A percentile compares a stretch with the other conserved stretches of the same genome.
Evolutionary conservation across 305 asterid species (phyloP).

Genomic region (Solanum hybrid): DNA sequence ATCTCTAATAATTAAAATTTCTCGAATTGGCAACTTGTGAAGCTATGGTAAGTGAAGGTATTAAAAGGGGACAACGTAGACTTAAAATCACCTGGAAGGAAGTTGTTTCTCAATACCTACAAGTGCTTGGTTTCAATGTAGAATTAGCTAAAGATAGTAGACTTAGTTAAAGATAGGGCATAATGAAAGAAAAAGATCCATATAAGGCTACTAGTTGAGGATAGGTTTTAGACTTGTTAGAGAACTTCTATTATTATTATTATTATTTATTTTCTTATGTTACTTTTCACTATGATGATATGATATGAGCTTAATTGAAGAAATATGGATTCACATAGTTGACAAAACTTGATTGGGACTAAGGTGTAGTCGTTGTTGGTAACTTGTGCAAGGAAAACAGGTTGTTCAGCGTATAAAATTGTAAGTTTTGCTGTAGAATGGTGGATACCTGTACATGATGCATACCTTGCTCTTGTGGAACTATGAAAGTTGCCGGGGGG

Average conservation of each 20-base stretch:
- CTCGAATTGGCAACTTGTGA: neutral
- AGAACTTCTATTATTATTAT: neutral
- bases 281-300: neutral
- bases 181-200: neutral
- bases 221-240: neutral
- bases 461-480: too few relatives aligned
- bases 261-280: neutral
- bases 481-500: neutral
- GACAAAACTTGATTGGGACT: neutral
- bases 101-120: neutral
- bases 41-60: neutral
- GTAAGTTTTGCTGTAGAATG: neutral
- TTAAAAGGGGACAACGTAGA: neutral
- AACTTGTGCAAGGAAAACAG: neutral
- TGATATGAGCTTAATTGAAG: neutral
- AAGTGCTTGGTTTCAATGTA: neutral
- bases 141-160: neutral
- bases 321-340: neutral
- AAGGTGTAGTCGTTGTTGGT: neutral
- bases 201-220: neutral
- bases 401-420: neutral
- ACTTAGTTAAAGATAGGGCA: neutral
- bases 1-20: neutral
- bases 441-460: neutral
- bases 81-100: neutral